Evolutionary conservation across 208 protist species (phyloP), one percentile per base, ranked within the genome.

Genomic region (Leishmania martiniquensis): DNA sequence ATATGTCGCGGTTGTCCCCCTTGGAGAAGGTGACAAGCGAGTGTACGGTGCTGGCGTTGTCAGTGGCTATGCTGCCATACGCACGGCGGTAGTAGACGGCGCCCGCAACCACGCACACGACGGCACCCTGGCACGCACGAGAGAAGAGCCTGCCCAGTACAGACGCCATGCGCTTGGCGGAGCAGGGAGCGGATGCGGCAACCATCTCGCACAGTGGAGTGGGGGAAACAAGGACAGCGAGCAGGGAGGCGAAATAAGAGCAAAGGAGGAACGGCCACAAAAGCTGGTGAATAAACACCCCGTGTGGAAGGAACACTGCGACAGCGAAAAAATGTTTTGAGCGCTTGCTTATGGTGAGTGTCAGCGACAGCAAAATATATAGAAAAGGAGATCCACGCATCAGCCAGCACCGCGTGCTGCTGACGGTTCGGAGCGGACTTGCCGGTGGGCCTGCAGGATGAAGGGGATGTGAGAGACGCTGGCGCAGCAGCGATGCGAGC

Each of bases 51-150:
- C 77, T 81, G 37, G 51, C 57, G 22, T 13, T 54, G 74, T 86
- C 70, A 32, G 80, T 89, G 25, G 77, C 55, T 51, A 94, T 70
- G 37, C 74, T 76, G 29, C 86, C 78, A 68, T 91, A 92, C 68
- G 76, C 77, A 51, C 78, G 85, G 70, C 86, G 85, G 85, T 91
- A 96, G 52, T 89, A 80, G 10, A 91, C 45, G 39, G 82, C 83
- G 0, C 77, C 84, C 12, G 70, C 79, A 15, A 90, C 10, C 22
- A 74, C 73, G 54, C 89, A 86, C 37, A 91, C 79, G 15, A 93
- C 63, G 17, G 80, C 82, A 37, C 88, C 39, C 45, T 85, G 74
- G 77, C 89, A 87, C 49, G 76, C 45, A 47, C 77, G 77, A 45
- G 76, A 77, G 73, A 85, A 83, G 69, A 85, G 60, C 2, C 65